A percentile compares a stretch with the other conserved stretches of the same genome.
Evolutionary conservation across 352 stramenopile genomes (phyloP).

Genomic region (Thalassiosira tumida): DNA sequence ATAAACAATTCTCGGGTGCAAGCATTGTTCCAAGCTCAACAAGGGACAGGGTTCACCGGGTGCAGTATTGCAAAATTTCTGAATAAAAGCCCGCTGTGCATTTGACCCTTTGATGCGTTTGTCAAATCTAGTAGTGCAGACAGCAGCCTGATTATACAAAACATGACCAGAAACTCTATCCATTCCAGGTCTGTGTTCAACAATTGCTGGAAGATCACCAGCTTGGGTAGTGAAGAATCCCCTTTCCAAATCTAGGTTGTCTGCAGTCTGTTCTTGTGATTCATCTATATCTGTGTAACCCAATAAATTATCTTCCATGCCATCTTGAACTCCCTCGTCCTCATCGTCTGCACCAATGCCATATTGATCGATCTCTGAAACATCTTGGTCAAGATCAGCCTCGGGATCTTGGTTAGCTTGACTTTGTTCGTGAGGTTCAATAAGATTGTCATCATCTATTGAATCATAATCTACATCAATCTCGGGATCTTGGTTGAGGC

Average conservation of each 20-base stretch:
- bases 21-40: neutral
- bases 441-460: neutral
- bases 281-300: neutral
- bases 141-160: conserved; percentile 24
- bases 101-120: conserved; percentile 16
- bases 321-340: neutral
- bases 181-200: neutral
- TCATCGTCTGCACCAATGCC: neutral
- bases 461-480: neutral
- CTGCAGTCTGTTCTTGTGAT: neutral
- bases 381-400: neutral
- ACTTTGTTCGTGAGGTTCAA: neutral
- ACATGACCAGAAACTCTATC: neutral
- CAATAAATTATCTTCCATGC: neutral
- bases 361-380: neutral
- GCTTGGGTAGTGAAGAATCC: neutral
- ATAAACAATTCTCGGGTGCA: conserved; percentile 14
- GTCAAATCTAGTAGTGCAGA: neutral
- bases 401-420: too few relatives aligned
- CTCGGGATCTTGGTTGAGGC: neutral
- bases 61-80: conserved; percentile 5
- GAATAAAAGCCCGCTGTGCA: conserved; percentile 23
- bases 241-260: neutral
- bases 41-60: conserved; percentile 6
- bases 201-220: neutral